These are phyloP conservation scores for Fraxinus platypoda DNA, from an alignment of 305 asterid genomes.

Conservation along the genomic window DNA sequence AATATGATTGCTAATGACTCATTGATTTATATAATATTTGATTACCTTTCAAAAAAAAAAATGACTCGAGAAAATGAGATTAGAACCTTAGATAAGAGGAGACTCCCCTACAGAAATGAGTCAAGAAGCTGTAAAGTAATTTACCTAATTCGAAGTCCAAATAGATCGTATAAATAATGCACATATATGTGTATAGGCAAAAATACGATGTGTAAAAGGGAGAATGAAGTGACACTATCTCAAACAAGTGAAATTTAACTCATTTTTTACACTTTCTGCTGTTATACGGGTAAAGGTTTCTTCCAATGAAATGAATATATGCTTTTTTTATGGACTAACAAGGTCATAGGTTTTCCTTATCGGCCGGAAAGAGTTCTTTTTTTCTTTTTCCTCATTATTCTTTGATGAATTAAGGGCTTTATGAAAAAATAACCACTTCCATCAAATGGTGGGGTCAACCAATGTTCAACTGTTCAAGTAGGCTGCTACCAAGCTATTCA, in stretches of 20 bases:
- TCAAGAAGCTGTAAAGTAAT: constrained; percentile 13
- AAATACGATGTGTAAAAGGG: neutral
- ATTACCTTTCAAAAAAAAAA: too few species aligned
- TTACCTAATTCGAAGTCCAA: neutral
- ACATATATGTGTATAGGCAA: neutral
- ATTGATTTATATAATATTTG: too few species aligned
- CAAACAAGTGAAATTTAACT: neutral
- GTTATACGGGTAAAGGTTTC: neutral
- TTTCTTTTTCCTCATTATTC: neutral
- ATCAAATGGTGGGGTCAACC: neutral
- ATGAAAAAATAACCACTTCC: neutral
- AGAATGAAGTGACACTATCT: neutral
- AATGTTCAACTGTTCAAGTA: neutral
- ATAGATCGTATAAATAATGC: neutral
- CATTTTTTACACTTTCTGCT: neutral
- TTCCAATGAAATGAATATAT: neutral
- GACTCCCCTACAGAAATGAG: neutral
- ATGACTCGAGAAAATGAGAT: neutral
- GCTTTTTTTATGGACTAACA: neutral
- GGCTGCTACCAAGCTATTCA: neutral
- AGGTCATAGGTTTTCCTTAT: neutral
- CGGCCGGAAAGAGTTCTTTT: neutral
- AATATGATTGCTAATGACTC: neutral
- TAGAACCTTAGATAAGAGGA: neutral
- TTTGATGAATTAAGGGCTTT: neutral